A percentile compares a stretch with the other conserved stretches of the same genome.
Conservation (phyloP, 2,329 filamentous ascomycete genomes). For the Aspergillus hiratsukae region DNA sequence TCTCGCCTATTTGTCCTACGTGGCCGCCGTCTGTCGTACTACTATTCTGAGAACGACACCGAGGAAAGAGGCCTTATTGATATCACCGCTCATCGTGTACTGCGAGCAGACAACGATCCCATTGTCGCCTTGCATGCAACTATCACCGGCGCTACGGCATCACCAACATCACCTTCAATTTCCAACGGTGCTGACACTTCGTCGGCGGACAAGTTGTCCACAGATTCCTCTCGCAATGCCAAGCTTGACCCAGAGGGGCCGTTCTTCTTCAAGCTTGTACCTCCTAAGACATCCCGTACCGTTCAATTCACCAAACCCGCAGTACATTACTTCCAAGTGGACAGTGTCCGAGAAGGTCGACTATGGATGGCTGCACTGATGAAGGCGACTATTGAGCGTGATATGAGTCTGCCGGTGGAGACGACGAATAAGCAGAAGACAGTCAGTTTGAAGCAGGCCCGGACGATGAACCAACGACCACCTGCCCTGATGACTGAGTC, state of each 20-base stretch:
- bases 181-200: slow-evolving; percentile 34
- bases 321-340: slow-evolving; percentile 95
- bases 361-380: slow-evolving; percentile 98
- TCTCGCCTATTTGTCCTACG: slow-evolving; percentile 91
- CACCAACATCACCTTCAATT: slow-evolving; percentile 54
- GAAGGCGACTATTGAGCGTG: slow-evolving; percentile 97
- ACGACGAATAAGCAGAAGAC: slow-evolving; percentile 97
- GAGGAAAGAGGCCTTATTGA: slow-evolving; percentile 96
- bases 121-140: slow-evolving; percentile 88
- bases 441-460: slow-evolving; percentile 84
- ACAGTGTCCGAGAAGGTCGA: slow-evolving; percentile 79
- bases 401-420: slow-evolving; percentile 70
- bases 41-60: slow-evolving; percentile 87
- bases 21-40: slow-evolving; percentile 87
- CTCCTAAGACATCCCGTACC: slow-evolving; percentile 80
- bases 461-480: slow-evolving; percentile 80
- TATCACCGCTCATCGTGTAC: slow-evolving; percentile 94
- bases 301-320: slow-evolving; percentile 98
- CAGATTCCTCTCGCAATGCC: slow-evolving; percentile 29
- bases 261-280: slow-evolving; percentile 98
- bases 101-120: slow-evolving; percentile 86
- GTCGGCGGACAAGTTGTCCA: slow-evolving; percentile 27
- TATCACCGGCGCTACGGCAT: slow-evolving; percentile 76
- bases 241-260: slow-evolving; percentile 58
- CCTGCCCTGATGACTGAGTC: slow-evolving; percentile 71